phyloP scores from a whole-genome alignment of 208 protist genomes.

The Wallacemonas sp. region DNA sequence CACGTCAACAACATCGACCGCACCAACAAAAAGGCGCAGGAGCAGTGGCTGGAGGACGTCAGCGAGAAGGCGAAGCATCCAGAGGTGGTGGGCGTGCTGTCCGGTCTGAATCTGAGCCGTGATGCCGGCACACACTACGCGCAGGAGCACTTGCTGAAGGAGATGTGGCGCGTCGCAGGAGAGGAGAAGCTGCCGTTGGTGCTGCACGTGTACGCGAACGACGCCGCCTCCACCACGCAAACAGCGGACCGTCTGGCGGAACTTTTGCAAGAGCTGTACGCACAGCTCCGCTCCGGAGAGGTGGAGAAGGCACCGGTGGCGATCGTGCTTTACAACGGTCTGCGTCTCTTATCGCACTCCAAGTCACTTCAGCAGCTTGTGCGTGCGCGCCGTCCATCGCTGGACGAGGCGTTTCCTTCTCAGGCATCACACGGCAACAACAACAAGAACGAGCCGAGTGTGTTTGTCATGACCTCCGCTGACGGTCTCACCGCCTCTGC shows the following conservation, averaged over 20 bases:
- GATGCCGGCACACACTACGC: constrained; percentile 70
- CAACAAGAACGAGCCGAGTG: constrained; percentile 11
- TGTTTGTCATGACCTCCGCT: constrained; percentile 63
- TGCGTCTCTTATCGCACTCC: constrained; percentile 43
- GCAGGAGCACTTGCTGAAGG: constrained; percentile 63
- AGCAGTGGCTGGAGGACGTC: constrained; percentile 70
- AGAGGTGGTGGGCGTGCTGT: constrained; percentile 68
- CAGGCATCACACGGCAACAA: too few relatives aligned
- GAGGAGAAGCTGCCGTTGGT: constrained; percentile 54
- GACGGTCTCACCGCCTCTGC: constrained; percentile 39
- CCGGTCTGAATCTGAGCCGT: constrained; percentile 64
- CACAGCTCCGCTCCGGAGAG: neutral
- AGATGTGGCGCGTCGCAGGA: constrained; percentile 52
- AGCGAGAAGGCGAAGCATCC: constrained; percentile 35
- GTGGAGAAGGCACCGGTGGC: constrained; percentile 27
- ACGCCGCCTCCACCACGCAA: constrained; percentile 17
- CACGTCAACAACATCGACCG: constrained; percentile 85
- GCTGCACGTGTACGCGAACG: constrained; percentile 49
- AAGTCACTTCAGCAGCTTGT: constrained; percentile 54
- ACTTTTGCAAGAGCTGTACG: constrained; percentile 52
- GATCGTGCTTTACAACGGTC: constrained; percentile 67
- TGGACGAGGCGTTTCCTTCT: neutral
- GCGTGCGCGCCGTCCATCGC: constrained; percentile 23
- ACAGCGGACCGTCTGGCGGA: constrained; percentile 62
- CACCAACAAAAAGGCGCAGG: constrained; percentile 60